Base-by-base conservation (phyloP, 305 asterid species). In the Ilex paraguariensis region DNA sequence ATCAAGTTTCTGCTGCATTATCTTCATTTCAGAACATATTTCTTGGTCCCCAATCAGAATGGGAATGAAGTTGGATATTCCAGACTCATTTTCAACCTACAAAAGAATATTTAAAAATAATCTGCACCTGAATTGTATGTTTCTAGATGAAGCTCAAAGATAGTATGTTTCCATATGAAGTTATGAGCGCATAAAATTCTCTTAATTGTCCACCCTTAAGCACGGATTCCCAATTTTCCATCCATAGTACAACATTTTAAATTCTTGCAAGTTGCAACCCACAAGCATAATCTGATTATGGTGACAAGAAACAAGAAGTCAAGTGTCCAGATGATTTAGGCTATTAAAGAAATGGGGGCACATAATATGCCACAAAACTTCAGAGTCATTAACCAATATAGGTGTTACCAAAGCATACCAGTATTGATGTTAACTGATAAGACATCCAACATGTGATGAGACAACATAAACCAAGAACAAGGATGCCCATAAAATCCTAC, bases 81-180 rank as follows among this genome's bases (percentile, higher is more conserved):
- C 99, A 31, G 86, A 93, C 72, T 87, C 87, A 72, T 93, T 93
- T 77, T 93, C 99, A 44, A 93, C 95, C 97, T 93, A 81, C 79
- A 81, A 62, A 66, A 56, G 53, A 66, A 36, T 55, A 10, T 59
- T 49, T 33, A 21, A 21, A 21, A 1, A 1, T 21, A 21, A 21
- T 2, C 28, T 21, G 28, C 28, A 21, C 28, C 28, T 21, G 28
- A 21, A 17, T 64, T 63, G 56, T 57, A 55, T 51, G 15, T 48
- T 17, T 54, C 31, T 63, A 70, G 56, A 10, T 31, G 54, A 49
- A 15, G 58, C 36, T 54, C 53, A 65, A 60, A 33, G 17, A 8
- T 36, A 36, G 42, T 36, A 36, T 36, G 42, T 36, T 3, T 36
- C 42, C 42, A 36, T 36, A 36, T 36, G 9, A 4, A 36, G 42